A percentile compares a stretch with the other conserved stretches of the same genome.
Conservation (phyloP, 371 early-diverging fungal species). For the Capillidium rhysosporum region DNA sequence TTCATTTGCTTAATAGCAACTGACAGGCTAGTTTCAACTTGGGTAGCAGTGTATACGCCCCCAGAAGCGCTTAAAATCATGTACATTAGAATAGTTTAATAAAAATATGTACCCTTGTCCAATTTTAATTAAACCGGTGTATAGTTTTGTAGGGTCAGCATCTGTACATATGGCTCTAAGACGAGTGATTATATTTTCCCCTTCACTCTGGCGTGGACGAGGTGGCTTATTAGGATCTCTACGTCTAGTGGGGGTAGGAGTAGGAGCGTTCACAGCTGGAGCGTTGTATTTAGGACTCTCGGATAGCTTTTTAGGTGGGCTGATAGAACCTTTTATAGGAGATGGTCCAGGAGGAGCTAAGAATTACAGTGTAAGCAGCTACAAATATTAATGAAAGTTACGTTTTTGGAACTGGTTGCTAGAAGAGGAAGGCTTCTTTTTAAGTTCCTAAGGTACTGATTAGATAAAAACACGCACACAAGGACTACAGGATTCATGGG, state of each 20-base stretch:
- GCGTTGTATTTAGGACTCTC: conserved; percentile 1
- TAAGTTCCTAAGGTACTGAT: conserved; percentile 8
- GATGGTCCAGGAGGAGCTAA: not conserved
- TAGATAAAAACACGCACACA: not conserved
- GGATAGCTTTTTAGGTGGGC: not conserved
- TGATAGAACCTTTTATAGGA: conserved; percentile 9
- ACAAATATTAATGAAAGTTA: conserved; percentile 9
- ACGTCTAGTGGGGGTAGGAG: conserved; percentile 11
- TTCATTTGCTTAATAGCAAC: conserved; percentile 95
- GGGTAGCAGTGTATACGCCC: conserved; percentile 74
- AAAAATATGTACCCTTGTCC: conserved; percentile 58
- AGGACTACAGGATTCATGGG: conserved; percentile 6
- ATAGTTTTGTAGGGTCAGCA: conserved; percentile 62
- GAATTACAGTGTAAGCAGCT: too few relatives aligned
- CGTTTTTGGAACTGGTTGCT: conserved; percentile 9
- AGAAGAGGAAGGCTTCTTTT: conserved; percentile 8
- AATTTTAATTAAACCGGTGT: conserved; percentile 70
- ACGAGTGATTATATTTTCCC: conserved; percentile 60
- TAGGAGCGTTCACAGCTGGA: conserved; percentile 12
- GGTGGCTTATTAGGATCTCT: conserved; percentile 7
- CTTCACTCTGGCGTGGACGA: conserved; percentile 10
- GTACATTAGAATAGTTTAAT: conserved; percentile 1
- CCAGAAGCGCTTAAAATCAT: conserved; percentile 58
- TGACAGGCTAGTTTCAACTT: conserved; percentile 33
- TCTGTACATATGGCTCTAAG: conserved; percentile 72